Conservation (phyloP, 371 early-diverging fungal genomes). For the Blakeslea trispora region DNA sequence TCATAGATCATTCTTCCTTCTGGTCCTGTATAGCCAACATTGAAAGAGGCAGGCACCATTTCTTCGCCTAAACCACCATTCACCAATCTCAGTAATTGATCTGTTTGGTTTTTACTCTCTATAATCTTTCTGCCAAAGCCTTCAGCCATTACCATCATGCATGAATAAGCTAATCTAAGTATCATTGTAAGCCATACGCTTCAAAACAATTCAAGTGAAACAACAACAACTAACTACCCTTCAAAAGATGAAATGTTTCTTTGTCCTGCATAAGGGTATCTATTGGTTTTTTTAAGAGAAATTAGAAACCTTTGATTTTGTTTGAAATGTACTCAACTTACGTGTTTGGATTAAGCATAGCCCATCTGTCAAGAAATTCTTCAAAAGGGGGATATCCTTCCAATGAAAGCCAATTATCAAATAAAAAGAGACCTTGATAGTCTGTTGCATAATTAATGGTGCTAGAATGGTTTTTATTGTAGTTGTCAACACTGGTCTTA, state of each 20-base stretch:
- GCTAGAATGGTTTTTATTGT: constrained; percentile 25
- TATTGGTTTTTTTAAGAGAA: constrained; percentile 14
- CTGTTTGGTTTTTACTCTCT: constrained; percentile 41
- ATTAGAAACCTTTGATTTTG: too few species aligned
- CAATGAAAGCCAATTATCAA: constrained; percentile 55
- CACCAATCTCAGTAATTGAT: constrained; percentile 38
- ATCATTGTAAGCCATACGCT: constrained; percentile 4
- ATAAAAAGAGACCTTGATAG: constrained; percentile 56
- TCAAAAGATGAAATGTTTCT: constrained; percentile 60
- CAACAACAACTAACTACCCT: too few species aligned
- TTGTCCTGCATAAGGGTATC: constrained; percentile 60
- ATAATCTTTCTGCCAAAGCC: constrained; percentile 43
- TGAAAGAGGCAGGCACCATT: constrained; percentile 51
- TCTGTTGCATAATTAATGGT: constrained; percentile 32
- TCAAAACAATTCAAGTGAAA: too few species aligned
- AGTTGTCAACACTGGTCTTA: constrained; percentile 18
- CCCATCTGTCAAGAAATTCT: constrained; percentile 53
- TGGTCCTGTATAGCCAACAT: constrained; percentile 60
- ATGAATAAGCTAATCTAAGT: constrained; percentile 52
- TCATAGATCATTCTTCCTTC: constrained; percentile 62
- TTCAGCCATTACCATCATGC: constrained; percentile 64
- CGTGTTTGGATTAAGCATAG: constrained; percentile 43
- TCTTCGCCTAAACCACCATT: constrained; percentile 42
- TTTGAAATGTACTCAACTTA: constrained; percentile 21
- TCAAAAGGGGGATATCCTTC: constrained; percentile 60